A percentile compares a stretch with the other conserved stretches of the same genome.
Conservation (phyloP, 2,329 filamentous ascomycete species). For the Emericellopsis cladophorae region DNA sequence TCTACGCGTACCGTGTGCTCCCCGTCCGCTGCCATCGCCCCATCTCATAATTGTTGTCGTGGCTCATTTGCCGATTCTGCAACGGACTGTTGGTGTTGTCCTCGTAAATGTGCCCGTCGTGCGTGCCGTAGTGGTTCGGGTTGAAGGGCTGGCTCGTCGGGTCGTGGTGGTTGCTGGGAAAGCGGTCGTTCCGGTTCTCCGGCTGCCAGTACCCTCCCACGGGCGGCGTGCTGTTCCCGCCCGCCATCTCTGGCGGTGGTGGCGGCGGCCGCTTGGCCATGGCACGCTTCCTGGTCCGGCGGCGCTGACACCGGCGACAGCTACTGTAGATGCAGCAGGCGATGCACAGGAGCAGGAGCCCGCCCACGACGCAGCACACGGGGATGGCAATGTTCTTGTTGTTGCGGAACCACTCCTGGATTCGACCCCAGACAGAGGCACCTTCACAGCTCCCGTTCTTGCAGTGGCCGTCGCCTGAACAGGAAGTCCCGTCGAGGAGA, state of each 20-base stretch:
- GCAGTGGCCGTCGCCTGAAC: slow-evolving; percentile 69
- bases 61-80: too few species aligned
- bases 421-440: slow-evolving; percentile 54
- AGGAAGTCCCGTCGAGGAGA: slow-evolving; percentile 85
- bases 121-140: too few species aligned
- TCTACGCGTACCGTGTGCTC: too few species aligned
- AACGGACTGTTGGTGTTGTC: too few species aligned
- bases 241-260: neutral
- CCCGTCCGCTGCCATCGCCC: too few species aligned
- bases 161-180: too few species aligned
- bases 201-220: neutral
- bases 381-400: slow-evolving; percentile 79
- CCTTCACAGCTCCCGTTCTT: slow-evolving; percentile 67
- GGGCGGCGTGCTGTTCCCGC: neutral
- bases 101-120: too few species aligned
- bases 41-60: too few species aligned
- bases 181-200: neutral
- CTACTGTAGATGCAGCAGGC: slow-evolving; percentile 50
- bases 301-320: slow-evolving; percentile 9
- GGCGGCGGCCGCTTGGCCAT: slow-evolving; percentile 1
- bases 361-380: slow-evolving; percentile 58
- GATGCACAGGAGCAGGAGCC: slow-evolving; percentile 51
- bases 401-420: slow-evolving; percentile 61
- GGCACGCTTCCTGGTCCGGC: slow-evolving; percentile 2
- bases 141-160: too few species aligned